These are phyloP conservation scores for Camellia lanceoleosa DNA, from an alignment of 148 eudicot genomes.

Conservation along the genomic window DNA sequence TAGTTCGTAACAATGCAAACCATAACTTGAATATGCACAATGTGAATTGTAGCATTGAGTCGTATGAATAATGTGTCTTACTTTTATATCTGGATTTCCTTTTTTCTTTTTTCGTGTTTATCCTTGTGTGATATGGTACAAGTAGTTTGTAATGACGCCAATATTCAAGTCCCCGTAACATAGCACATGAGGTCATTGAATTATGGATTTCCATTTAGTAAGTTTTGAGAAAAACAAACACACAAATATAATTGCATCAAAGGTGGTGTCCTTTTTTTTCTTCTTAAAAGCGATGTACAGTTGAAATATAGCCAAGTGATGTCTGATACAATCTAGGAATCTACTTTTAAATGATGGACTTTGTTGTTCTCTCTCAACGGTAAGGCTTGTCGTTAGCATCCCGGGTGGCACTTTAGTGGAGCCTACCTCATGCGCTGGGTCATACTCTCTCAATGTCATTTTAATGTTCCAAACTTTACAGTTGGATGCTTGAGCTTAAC, in stretches of 20 bases:
- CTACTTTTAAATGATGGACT: constrained; percentile 6
- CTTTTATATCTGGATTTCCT: too few relatives aligned
- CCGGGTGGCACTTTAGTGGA: too few relatives aligned
- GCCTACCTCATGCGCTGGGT: too few relatives aligned
- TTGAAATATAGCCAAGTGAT: background rate
- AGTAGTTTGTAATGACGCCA: background rate
- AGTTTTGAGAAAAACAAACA: background rate
- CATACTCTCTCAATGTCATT: background rate
- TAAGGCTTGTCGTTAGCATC: too few relatives aligned
- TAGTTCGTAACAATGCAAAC: too few relatives aligned
- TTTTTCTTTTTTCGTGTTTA: too few relatives aligned
- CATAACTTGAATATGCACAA: too few relatives aligned
- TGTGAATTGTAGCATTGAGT: too few relatives aligned
- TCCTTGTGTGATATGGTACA: background rate
- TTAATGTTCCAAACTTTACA: background rate
- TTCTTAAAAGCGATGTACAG: background rate
- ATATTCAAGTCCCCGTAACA: background rate
- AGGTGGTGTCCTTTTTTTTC: background rate
- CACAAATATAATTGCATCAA: background rate
- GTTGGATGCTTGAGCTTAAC: background rate
- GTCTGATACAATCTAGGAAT: background rate
- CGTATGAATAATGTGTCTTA: too few relatives aligned
- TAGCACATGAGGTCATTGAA: background rate
- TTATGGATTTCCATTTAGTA: too few relatives aligned
- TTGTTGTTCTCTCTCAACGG: too few relatives aligned